Base-by-base conservation (phyloP, 2,329 filamentous ascomycete genomes). In the Talaromyces atroroseus region DNA sequence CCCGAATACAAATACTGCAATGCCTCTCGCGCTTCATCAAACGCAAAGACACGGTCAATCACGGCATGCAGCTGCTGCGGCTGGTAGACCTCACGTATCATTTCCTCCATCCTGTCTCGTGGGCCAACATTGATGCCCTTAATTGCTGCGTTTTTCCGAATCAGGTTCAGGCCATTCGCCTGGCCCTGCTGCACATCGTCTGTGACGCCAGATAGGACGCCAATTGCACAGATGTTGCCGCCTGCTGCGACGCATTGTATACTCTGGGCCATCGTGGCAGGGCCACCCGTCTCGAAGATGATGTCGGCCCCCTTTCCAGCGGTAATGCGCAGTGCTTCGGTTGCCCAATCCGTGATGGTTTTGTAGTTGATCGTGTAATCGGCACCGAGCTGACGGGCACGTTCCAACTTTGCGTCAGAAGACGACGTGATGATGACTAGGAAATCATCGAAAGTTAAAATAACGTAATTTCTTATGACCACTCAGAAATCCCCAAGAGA, bases 111-210 rank as follows among this genome's bases (percentile, higher is more conserved):
- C 44, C 78, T 72, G 60, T 83, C 80, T 59, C 76, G 77, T 0
- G 85, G 83, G 0, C 85, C 85, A 65, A 87, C 86, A 29, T 87
- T 64, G 7, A 87, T 79, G 0, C 85, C 80, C 66, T 80, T 81
- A 7, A 82, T 64, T 1, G 78, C 81, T 1, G 81, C 76, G 45
- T 76, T 82, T 21, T 77, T 71, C 58, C 73, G 71, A 49, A 82
- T 63, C 14, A 82, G 70, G 32, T 87, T 70, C 61, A 87, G 87
- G 11, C 84, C 79, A 60, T 86, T 85, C 7, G 80, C 72, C 0
- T 75, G 79, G 3, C 72, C 68, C 0, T 74, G 76, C 62, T 86
- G 83, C 58, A 82, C 73, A 66, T 47, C 29, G n/a, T 32, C 14
- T 3, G 29, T 40, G 16, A 87, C 82, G 36, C 75, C 77, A 0